Percentiles rank a stretch among this genome's conserved stretches.
Conservation (phyloP, 192 early-diverging fungal genomes). For the Radiomyces spectabilis region DNA sequence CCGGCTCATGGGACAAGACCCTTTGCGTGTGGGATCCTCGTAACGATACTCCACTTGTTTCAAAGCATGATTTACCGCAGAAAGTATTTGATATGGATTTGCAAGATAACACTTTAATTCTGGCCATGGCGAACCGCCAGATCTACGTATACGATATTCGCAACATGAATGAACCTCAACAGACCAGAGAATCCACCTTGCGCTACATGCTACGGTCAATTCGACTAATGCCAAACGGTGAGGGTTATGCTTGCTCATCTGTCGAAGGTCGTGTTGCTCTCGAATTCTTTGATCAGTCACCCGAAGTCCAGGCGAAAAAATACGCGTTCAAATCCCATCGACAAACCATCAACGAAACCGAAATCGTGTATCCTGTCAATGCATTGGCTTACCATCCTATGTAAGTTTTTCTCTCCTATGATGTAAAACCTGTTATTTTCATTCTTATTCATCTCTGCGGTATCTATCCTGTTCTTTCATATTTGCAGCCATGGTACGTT, state of each 20-base stretch:
- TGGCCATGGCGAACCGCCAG: constrained; percentile 74
- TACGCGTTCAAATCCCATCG: constrained; percentile 98
- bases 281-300: constrained; percentile 76
- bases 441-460: background rate
- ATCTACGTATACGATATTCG: constrained; percentile 83
- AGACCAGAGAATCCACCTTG: constrained; percentile 68
- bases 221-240: constrained; percentile 74
- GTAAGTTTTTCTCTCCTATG: constrained; percentile 31
- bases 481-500: constrained; percentile 91
- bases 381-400: constrained; percentile 86
- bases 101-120: constrained; percentile 61
- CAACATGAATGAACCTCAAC: constrained; percentile 66
- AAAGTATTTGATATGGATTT: constrained; percentile 86
- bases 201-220: constrained; percentile 89
- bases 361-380: constrained; percentile 90
- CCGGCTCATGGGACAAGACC: constrained; percentile 91
- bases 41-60: constrained; percentile 8
- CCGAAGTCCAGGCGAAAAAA: constrained; percentile 66
- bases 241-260: constrained; percentile 82
- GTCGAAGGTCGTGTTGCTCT: constrained; percentile 94
- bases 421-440: background rate
- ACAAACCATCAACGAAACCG: constrained; percentile 62
- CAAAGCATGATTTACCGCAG: constrained; percentile 50
- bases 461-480: no score
- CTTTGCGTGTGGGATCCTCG: constrained; percentile 75